Base-by-base conservation (phyloP, 768 basidiomycete genomes). In the Podaxis sp. region DNA sequence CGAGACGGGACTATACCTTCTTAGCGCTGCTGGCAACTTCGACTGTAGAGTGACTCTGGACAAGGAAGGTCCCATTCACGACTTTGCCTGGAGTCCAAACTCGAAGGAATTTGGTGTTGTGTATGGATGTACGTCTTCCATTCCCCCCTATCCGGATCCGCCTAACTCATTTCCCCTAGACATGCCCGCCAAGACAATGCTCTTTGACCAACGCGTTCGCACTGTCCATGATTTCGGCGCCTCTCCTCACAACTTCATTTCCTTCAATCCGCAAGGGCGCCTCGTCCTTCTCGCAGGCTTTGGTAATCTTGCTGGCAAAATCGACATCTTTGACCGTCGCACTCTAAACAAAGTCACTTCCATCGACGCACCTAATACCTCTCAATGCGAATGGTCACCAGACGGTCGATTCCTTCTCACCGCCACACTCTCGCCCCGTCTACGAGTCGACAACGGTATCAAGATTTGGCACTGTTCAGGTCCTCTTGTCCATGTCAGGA, bases 41-140 rank as follows among this genome's bases (percentile, higher is more conserved):
- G 96, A 98, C 72, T 94, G 93, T 71, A 82, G 94, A 29, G 91
- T 98, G 27, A 78, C 82, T 1, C 77, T 93, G 68, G 95, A 97
- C 77, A 98, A 97, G 79, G 96, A 98, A 64, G 97, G 97, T 0
- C 95, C 95, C 0, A 94, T 99, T 65, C 95, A 97, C 69, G 97
- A 98, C 72, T 97, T 96, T 64, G 77, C 86, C 15, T 99, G 97
- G 97, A 94, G 89, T 66, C 94, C 97, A 7, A 95, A 94, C 68
- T 94, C 93, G 55, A 94, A 96, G 75, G 97, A 99, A 75, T 99
- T 99, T 71, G 89, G 88, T 52, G 95, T 98, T 38, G 90, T 94
- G 27, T 98, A 98, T 71, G 96, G 97, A 69, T 99, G 95, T 96
- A 68, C 73, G 94, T 84, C 56, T 55, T 46, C 24, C 27, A 58